phyloP scores from a whole-genome alignment of 2,329 filamentous ascomycete species.

The Scedosporium boydii region DNA sequence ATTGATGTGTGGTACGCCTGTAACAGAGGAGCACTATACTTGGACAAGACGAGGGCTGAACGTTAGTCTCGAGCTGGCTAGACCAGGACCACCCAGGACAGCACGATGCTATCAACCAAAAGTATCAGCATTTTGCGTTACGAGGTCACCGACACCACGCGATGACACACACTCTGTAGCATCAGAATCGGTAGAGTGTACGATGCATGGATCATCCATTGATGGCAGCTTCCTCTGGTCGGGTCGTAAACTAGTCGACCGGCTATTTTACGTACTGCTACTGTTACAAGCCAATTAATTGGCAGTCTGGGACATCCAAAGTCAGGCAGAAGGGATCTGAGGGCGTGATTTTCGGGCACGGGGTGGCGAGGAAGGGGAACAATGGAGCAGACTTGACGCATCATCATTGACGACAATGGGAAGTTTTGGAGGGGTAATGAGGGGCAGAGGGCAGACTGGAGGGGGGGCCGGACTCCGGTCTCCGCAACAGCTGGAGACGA shows the following conservation, averaged over 20 bases:
- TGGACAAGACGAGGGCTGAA: background rate
- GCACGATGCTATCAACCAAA: background rate
- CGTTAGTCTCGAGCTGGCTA: constrained; percentile 2
- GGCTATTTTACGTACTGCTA: background rate
- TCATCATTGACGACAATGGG: background rate
- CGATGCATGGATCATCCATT: background rate
- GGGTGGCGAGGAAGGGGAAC: background rate
- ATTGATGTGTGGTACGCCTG: background rate
- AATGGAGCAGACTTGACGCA: background rate
- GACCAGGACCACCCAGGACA: background rate
- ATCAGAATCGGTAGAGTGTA: background rate
- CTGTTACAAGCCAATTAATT: background rate
- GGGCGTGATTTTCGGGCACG: background rate
- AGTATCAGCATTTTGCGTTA: background rate
- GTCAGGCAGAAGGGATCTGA: background rate
- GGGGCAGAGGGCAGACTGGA: background rate
- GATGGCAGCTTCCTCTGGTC: background rate
- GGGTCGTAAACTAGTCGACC: too few relatives aligned
- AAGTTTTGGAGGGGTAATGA: background rate
- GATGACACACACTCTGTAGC: background rate
- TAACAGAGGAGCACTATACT: background rate
- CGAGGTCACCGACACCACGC: background rate
- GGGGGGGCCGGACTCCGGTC: background rate
- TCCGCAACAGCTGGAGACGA: background rate
- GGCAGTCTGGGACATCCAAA: background rate